Conservation (phyloP, 257 asterid genomes). For the Oldenlandia corymbosa region DNA sequence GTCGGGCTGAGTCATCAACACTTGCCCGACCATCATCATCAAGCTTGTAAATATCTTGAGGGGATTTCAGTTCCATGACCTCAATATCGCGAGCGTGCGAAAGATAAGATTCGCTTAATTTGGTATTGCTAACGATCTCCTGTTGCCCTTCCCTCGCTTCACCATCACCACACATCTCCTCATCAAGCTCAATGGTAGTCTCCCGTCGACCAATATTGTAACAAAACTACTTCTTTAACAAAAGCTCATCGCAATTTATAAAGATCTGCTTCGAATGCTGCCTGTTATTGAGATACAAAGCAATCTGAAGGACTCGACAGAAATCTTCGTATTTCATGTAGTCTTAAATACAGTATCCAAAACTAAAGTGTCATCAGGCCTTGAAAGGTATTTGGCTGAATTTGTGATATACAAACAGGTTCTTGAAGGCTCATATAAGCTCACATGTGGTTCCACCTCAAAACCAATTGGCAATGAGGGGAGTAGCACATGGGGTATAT, state of each 20-base stretch:
- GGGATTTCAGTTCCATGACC: conserved; percentile 98
- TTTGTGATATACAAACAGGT: conserved; percentile 85
- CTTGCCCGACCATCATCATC: too few relatives aligned
- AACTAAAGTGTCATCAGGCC: conserved; percentile 83
- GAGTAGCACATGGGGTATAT: too few relatives aligned
- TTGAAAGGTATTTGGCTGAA: conserved; percentile 85
- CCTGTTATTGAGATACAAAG: conserved; percentile 67
- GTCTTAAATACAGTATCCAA: conserved; percentile 71
- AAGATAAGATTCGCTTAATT: conserved; percentile 87
- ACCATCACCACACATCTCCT: conserved; percentile 44
- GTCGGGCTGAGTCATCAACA: too few relatives aligned
- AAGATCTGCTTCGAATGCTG: conserved; percentile 78
- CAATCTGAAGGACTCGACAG: conserved; percentile 77
- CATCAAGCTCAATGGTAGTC: conserved; percentile 67
- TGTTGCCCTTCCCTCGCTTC: conserved; percentile 76
- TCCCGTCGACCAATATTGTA: conserved; percentile 89
- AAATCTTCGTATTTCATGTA: conserved; percentile 79
- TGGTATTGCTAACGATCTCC: conserved; percentile 63
- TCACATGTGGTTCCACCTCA: too few relatives aligned
- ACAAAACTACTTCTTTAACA: conserved; percentile 67
- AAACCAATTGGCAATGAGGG: too few relatives aligned
- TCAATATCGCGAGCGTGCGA: conserved; percentile 98
- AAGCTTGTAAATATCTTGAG: conserved; percentile 97
- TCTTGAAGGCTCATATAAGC: too few relatives aligned
- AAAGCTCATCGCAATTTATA: conserved; percentile 45